Evolutionary conservation across 1,139 yeast species (phyloP), one percentile per base, ranked within the genome.

Genomic region (Candida glucosophila): DNA sequence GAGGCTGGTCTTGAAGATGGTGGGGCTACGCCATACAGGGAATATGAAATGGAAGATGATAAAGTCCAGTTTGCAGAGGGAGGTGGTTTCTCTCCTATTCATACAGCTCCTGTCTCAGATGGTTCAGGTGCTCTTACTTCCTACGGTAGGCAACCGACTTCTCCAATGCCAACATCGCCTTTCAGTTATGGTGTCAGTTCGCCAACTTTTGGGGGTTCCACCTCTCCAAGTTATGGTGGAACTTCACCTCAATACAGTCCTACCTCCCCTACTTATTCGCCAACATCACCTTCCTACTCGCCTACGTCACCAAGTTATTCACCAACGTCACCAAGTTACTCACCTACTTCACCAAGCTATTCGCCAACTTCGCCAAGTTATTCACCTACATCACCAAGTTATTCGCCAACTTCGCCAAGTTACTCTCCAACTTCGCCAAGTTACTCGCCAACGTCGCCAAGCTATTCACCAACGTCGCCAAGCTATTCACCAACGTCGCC

Each of bases 11-110:
- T 17, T 6, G 67, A 58, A 10, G 95, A 80, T 34, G 97, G 97
- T 37, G 81, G 93, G 33, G 93, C 95, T 24, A 92, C 99, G 27
- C 96, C 95, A 23, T 90, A 90, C 57, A 88, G 85, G 44, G 74
- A 69, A 31, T 72, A 78, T 36, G 81, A 85, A 25, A 83, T 90
- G 49, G 71, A 79, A 43, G 88, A 80, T 46, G 77, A 79, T 29
- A 73, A 75, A 43, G 69, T 77, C 44, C 83, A 78, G 41, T 72
- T 73, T 41, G 92, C 79, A 46, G 86, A 78, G 40, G 86, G 82
- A 38, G 83, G 85, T 29, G 86, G 86, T 39, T 92, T 92, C 66
- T 90, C 98, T 24, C 98, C 98, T 30, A 67, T 88, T 49, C 94
- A 80, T 31, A 85, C 88, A 29, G 80, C 95, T 12, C 92, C 94